Conservation (phyloP, 129 eudicot genomes). For the Tagetes patula region DNA sequence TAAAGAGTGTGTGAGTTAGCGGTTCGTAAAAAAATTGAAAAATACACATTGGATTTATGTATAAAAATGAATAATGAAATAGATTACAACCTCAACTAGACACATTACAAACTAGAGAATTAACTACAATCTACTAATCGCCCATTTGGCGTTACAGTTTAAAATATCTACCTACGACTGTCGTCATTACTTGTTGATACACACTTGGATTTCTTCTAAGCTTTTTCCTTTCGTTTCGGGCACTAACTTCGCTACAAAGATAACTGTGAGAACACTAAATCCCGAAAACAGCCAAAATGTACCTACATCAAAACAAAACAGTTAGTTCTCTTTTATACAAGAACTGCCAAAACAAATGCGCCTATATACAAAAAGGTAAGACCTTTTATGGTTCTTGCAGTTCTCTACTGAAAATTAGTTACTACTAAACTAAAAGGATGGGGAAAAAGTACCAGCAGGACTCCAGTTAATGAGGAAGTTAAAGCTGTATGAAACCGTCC, state of each 20-base stretch:
- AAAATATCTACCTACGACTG: constrained; percentile 4
- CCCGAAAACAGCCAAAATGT: constrained; percentile 68
- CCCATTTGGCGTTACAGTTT: constrained; percentile 12
- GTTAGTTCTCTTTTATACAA: too few species aligned
- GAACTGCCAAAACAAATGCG: background rate
- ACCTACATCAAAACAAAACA: constrained; percentile 38
- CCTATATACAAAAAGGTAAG: background rate
- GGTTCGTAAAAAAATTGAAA: too few species aligned
- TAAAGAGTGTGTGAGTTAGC: too few species aligned
- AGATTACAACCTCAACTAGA: constrained; percentile 12
- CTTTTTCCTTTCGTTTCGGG: constrained; percentile 94
- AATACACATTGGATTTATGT: background rate
- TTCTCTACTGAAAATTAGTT: background rate
- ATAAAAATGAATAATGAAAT: constrained; percentile 16
- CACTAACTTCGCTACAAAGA: constrained; percentile 71
- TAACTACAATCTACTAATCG: background rate
- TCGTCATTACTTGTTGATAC: constrained; percentile 43
- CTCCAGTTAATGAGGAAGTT: constrained; percentile 84
- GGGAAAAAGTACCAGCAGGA: constrained; percentile 51
- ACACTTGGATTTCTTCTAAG: constrained; percentile 74
- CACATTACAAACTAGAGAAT: background rate
- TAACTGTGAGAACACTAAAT: constrained; percentile 43
- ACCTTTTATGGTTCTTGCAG: background rate
- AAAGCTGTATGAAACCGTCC: constrained; percentile 81
- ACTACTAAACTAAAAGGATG: background rate